Evolutionary conservation across 306 rosid genomes (phyloP).

Genomic region (Trichosanthes truncata): DNA sequence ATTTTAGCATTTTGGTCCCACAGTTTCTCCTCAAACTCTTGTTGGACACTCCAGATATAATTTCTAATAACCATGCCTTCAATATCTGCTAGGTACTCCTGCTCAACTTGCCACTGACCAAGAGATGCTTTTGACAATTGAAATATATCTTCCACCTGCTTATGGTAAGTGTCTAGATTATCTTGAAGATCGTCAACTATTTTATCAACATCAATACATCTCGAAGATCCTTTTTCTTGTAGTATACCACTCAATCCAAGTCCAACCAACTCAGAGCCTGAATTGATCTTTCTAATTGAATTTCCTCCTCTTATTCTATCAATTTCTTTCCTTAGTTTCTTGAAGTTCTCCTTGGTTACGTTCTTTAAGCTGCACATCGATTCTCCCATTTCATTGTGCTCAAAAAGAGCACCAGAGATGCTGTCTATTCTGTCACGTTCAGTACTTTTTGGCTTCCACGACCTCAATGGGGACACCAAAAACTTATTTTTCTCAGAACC

Average conservation of each 20-base stretch:
- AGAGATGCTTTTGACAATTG: constrained; percentile 30
- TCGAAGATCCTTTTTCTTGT: constrained; percentile 42
- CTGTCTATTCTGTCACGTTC: not conserved
- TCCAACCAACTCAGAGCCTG: constrained; percentile 53
- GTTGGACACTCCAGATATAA: constrained; percentile 40
- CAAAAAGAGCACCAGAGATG: constrained; percentile 19
- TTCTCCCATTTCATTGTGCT: constrained; percentile 22
- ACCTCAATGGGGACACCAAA: constrained; percentile 8
- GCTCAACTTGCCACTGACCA: constrained; percentile 59
- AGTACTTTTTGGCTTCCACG: constrained; percentile 15
- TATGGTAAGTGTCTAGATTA: constrained; percentile 27
- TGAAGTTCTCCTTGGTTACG: constrained; percentile 32
- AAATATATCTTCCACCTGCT: constrained; percentile 32
- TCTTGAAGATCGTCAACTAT: constrained; percentile 33
- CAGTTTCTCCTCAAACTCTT: constrained; percentile 39
- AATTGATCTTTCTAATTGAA: constrained; percentile 35
- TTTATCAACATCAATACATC: constrained; percentile 38
- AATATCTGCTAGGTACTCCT: constrained; percentile 50
- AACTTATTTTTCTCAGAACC: constrained; percentile 23
- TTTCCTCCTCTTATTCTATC: constrained; percentile 34
- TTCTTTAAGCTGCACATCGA: constrained; percentile 32
- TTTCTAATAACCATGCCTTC: constrained; percentile 49
- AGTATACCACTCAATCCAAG: constrained; percentile 62
- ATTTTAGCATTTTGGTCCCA: constrained; percentile 21
- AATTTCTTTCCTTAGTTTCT: constrained; percentile 51